A percentile compares a stretch with the other conserved stretches of the same genome.
phyloP scores from a whole-genome alignment of 176 grass and related monocot species.

The Triticum dicoccoides region DNA sequence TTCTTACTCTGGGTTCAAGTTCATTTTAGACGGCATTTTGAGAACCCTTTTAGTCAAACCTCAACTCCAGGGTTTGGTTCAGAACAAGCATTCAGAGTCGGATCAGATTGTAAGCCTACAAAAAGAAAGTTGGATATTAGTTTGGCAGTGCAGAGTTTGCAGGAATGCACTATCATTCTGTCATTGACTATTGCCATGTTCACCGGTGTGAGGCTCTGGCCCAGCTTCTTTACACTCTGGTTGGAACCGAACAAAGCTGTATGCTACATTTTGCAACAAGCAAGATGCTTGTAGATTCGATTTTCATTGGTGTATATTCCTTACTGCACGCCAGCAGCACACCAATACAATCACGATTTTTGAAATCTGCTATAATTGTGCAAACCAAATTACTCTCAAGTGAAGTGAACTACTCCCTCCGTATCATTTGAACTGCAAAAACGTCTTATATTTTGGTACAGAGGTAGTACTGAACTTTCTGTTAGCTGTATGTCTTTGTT shows the following conservation, averaged over 20 bases:
- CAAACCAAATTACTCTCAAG: background rate
- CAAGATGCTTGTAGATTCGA: background rate
- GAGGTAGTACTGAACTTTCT: background rate
- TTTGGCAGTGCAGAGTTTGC: background rate
- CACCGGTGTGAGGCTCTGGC: background rate
- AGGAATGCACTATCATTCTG: background rate
- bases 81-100: background rate
- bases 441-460: no score
- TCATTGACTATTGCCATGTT: background rate
- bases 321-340: slow-evolving; percentile 1
- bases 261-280: slow-evolving; percentile 9
- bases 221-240: background rate
- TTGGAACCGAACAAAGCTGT: background rate
- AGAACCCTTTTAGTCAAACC: background rate
- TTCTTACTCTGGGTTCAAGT: background rate
- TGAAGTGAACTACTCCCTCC: background rate
- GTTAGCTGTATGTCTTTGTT: background rate
- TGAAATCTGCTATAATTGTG: slow-evolving; percentile 15
- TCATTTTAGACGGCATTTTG: background rate
- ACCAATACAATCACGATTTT: background rate
- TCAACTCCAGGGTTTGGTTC: background rate
- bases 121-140: background rate
- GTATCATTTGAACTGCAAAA: no score
- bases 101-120: background rate
- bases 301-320: slow-evolving; percentile 11